Base-by-base conservation (phyloP, 2,329 filamentous ascomycete species). In the Claviceps fusiformis region DNA sequence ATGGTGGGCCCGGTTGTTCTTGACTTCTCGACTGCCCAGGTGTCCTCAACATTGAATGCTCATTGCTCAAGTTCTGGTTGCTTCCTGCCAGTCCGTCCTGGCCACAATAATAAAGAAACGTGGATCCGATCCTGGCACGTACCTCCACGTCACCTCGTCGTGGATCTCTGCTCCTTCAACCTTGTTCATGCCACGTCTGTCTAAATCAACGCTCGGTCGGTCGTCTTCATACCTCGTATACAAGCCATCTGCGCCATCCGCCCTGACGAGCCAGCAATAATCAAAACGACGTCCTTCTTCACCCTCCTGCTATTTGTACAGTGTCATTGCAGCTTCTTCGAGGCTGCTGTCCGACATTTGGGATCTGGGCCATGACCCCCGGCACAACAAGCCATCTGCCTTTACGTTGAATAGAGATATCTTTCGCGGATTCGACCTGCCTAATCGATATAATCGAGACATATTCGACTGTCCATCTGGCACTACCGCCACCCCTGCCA, bases 171-270 rank as follows among this genome's bases (percentile, higher is more conserved):
- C 39, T 41, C 33, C n/a, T 35, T 37, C 24, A 24, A 24, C 24
- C 24, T 24, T 7, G 24, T 27, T 54, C 45, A 54, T 54, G 52
- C 24, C 52, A 54, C 52, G 29, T 49, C 45, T 54, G 35, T 31
- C 52, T 6, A 33, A 43, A 35, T 35, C 19, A 37, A n/a, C 31
- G 3, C 43, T 48, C 10, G 19, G 6, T n/a, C 31, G 19, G 11
- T n/a, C 31, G 10, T n/a, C 5, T 48, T 15, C 45, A 29, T 17
- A 49, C 31, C 47, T 31, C 29, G 17, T 39, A 37, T 27, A 33
- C 24, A 24, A 41, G 45, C 27, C 9, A 48, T 39, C 46, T 54
- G 24, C 5, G 31, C 31, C 31, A 33, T 9, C 31, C 9, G 8
- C 17, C 6, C 44, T 37, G 1, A 19, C 33, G 37, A n/a, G 5